phyloP scores from a whole-genome alignment of 78 protist genomes.

The Thecamonas trahens region DNA sequence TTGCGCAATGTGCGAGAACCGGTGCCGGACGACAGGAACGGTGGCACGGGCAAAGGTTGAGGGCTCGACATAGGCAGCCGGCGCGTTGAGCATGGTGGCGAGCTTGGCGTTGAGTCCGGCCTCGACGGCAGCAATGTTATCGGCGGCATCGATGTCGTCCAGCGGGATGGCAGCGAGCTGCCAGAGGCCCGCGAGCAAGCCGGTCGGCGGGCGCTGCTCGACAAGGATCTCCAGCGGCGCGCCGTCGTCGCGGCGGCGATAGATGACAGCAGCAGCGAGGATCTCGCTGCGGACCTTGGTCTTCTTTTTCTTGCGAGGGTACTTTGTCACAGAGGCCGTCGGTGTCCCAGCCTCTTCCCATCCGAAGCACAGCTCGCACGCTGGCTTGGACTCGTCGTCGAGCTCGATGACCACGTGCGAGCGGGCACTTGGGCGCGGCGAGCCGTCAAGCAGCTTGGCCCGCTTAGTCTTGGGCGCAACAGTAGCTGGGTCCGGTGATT shows the following conservation, averaged over 20 bases:
- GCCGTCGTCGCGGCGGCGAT: neutral
- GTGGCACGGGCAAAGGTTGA: no score
- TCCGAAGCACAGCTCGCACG: no score
- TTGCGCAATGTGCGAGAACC: constrained; percentile 1
- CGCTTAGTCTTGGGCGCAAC: no score
- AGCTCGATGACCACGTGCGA: neutral
- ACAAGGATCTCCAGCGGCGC: neutral
- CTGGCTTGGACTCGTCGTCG: neutral
- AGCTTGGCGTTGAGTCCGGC: neutral
- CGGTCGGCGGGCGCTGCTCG: neutral
- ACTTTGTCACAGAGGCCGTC: neutral
- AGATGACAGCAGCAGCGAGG: neutral
- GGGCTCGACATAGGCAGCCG: no score
- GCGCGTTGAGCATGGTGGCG: no score
- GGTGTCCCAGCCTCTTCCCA: no score
- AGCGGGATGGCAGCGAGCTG: neutral
- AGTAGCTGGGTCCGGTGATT: neutral
- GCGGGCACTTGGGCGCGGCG: neutral
- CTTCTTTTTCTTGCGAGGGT: neutral
- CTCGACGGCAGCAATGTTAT: neutral
- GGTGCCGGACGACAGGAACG: neutral
- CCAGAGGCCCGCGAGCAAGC: constrained; percentile 25
- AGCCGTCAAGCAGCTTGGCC: no score
- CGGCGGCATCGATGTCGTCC: neutral
- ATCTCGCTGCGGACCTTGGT: no score